These are phyloP conservation scores for Cyberlindnera subsufficiens DNA, from an alignment of 805 yeast species.

Conservation along the genomic window DNA sequence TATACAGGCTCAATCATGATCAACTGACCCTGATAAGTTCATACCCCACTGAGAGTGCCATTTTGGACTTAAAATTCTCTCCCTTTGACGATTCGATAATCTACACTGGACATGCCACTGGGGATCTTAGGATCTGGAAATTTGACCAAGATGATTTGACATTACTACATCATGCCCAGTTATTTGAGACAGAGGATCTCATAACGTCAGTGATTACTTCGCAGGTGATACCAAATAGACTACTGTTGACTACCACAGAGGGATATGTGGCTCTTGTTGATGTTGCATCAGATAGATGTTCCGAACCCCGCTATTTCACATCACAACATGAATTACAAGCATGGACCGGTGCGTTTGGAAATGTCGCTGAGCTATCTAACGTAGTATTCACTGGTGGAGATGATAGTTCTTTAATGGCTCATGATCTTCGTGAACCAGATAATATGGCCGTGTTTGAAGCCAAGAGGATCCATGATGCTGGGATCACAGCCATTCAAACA, in stretches of 20 bases:
- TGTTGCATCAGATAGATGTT: slow-evolving; percentile 23
- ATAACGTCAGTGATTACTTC: slow-evolving; percentile 64
- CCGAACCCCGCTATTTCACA: slow-evolving; percentile 15
- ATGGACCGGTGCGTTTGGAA: slow-evolving; percentile 81
- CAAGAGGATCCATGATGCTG: slow-evolving; percentile 75
- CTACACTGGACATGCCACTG: slow-evolving; percentile 76
- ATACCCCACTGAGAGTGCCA: slow-evolving; percentile 47
- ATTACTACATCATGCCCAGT: slow-evolving; percentile 29
- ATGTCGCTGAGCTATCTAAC: slow-evolving; percentile 41
- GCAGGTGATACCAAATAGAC: slow-evolving; percentile 29
- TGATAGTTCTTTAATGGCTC: slow-evolving; percentile 70
- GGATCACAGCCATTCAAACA: slow-evolving; percentile 77
- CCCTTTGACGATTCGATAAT: slow-evolving; percentile 46
- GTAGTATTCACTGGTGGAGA: slow-evolving; percentile 88
- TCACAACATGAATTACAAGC: slow-evolving; percentile 68
- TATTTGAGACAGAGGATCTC: slow-evolving; percentile 44
- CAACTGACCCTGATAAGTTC: slow-evolving; percentile 18
- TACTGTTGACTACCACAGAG: slow-evolving; percentile 59
- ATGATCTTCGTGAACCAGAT: slow-evolving; percentile 47
- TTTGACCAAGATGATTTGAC: slow-evolving; percentile 14
- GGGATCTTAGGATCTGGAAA: slow-evolving; percentile 64
- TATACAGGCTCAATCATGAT: slow-evolving; percentile 23
- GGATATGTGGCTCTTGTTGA: slow-evolving; percentile 52
- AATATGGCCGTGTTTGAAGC: slow-evolving; percentile 29
- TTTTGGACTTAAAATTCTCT: slow-evolving; percentile 69